phyloP scores from a whole-genome alignment of 768 basidiomycete genomes.

The Tulasnella sp. region DNA sequence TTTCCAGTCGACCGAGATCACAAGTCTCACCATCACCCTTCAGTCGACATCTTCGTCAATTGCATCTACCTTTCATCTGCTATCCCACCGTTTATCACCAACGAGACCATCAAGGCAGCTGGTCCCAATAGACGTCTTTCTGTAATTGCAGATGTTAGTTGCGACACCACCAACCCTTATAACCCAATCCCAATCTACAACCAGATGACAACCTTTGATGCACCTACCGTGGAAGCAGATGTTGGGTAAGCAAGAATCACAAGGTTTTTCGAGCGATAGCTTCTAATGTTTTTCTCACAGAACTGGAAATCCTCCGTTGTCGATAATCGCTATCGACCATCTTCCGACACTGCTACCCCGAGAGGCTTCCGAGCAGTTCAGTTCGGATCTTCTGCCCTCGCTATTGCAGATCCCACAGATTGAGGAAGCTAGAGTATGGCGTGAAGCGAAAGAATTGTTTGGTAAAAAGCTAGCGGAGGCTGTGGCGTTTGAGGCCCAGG shows the following conservation, averaged over 20 bases:
- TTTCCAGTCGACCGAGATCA: neutral
- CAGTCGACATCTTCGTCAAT: constrained; percentile 94
- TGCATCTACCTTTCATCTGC: constrained; percentile 90
- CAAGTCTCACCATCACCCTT: neutral
- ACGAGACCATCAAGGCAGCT: constrained; percentile 55
- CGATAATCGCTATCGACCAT: constrained; percentile 93
- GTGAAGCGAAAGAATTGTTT: constrained; percentile 75
- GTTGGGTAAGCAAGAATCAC: constrained; percentile 45
- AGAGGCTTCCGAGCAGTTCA: constrained; percentile 96
- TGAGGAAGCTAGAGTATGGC: constrained; percentile 63
- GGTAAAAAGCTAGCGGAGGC: constrained; percentile 50
- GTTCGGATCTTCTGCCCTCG: constrained; percentile 71
- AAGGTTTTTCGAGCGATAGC: constrained; percentile 9
- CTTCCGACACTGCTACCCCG: constrained; percentile 88
- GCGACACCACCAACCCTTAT: constrained; percentile 97
- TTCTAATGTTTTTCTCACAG: constrained; percentile 26
- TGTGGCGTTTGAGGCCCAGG: constrained; percentile 1
- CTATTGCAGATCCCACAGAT: constrained; percentile 63
- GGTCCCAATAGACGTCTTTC: constrained; percentile 54
- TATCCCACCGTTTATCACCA: constrained; percentile 73
- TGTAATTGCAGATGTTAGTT: constrained; percentile 93
- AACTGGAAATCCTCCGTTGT: constrained; percentile 50
- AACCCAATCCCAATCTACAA: constrained; percentile 94
- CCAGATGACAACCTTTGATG: constrained; percentile 85
- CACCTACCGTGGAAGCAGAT: constrained; percentile 79